Evolutionary conservation across 2,329 filamentous ascomycete species (phyloP), one percentile per base, ranked within the genome.

Genomic region (Exophiala spinifera): DNA sequence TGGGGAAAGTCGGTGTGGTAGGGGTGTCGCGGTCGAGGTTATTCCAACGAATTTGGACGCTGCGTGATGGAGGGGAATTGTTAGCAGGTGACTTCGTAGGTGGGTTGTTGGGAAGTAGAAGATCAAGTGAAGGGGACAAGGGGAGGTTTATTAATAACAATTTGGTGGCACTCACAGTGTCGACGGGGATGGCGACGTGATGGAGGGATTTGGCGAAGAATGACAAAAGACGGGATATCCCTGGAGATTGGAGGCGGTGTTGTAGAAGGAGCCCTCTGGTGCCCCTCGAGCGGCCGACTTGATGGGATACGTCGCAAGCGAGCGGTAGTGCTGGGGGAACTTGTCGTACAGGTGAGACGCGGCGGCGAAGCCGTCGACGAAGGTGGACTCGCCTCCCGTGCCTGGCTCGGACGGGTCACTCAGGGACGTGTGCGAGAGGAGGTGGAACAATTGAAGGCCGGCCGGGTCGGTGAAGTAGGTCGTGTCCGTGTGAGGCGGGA

Each of bases 401-500:
- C 65, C 2, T 70, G 69, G 19, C 83, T 80, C 1, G 3, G 42
- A 36, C 2, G 55, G 31, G 46, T 54, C 46, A 11, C 34, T 33
- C 3, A 51, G 13, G 23, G 56, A 52, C 6, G 84, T 86, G 69
- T 95, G 89, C 0, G 89, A 94, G 23, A 97, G 80, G 44, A 96
- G 77, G 67, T 99, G 94, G 71, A 99, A 95, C 21, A 94, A 85
- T 70, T 99, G 94, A 31, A 99, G 79, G 8, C 92, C 90, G 1
- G 89, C 86, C 0, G 94, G 92, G 60, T 97, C 92, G 19, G 84
- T 91, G 73, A 97, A 97, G 72, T 99, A 97, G 1, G 92, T 96
- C 5, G 84, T 97, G 72, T 99, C 94, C 1, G 92, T 97, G 71
- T 99, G 94, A 1, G 88, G 86, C 17, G 84, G 83, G 2, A 99